A percentile compares a stretch with the other conserved stretches of the same genome.
These are phyloP conservation scores for Capsicum pubescens DNA, from an alignment of 257 asterid species.

Conservation along the genomic window DNA sequence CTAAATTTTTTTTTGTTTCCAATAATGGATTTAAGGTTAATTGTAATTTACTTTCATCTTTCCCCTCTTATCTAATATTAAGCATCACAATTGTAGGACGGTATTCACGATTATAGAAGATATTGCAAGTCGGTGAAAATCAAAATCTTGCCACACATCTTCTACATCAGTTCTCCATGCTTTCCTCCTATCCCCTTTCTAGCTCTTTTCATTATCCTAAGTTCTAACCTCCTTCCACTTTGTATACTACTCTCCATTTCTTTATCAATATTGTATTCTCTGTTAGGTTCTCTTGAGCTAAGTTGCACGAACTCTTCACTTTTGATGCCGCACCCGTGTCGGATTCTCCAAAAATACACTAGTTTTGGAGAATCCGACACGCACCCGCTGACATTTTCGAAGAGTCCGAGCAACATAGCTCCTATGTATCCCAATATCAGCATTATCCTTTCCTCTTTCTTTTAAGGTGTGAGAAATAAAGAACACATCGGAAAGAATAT, in stretches of 20 bases:
- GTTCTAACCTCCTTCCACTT: neutral
- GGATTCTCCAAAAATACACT: no score
- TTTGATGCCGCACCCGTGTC: no score
- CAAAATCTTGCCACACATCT: neutral
- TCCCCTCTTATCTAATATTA: conserved; percentile 1
- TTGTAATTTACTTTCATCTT: neutral
- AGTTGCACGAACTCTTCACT: no score
- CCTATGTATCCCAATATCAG: neutral
- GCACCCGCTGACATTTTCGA: no score
- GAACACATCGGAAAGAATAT: conserved; percentile 4
- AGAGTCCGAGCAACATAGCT: no score
- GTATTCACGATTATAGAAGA: neutral
- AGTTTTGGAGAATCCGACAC: no score
- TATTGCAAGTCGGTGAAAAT: neutral
- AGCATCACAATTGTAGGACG: conserved; percentile 1
- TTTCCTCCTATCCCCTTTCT: neutral
- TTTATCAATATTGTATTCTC: conserved; percentile 17
- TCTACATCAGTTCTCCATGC: neutral
- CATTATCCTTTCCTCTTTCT: neutral
- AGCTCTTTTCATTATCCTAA: neutral
- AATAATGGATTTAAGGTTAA: neutral
- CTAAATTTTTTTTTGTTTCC: neutral
- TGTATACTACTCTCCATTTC: neutral
- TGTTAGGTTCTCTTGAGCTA: neutral
- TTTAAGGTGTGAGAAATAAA: conserved; percentile 18